These are phyloP conservation scores for Syzygium grande DNA, from an alignment of 345 rosid genomes.

Conservation along the genomic window DNA sequence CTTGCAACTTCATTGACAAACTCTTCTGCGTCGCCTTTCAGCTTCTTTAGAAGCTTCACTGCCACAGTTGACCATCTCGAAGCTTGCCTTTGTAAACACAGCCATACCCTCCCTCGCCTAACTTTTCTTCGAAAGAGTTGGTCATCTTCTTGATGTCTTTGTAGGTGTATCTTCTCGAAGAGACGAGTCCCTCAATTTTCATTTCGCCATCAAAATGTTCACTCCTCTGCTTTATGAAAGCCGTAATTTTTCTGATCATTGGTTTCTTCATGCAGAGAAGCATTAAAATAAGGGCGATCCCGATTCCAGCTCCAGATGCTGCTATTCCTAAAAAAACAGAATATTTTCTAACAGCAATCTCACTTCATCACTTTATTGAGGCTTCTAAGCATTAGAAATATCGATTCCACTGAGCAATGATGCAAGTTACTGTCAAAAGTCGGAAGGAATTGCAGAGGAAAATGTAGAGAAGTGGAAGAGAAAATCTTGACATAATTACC, in stretches of 20 bases:
- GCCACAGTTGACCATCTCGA: conserved; percentile 72
- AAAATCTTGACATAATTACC: background rate
- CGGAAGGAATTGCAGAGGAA: background rate
- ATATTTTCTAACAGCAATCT: background rate
- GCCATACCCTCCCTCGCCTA: conserved; percentile 36
- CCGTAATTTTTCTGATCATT: background rate
- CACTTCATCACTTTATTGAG: background rate
- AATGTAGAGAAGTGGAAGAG: background rate
- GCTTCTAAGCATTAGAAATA: background rate
- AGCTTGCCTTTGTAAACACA: conserved; percentile 41
- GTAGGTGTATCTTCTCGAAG: conserved; percentile 17
- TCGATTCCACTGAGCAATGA: background rate
- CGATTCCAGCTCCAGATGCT: background rate
- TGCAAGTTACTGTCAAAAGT: background rate
- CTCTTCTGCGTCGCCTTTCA: conserved; percentile 47
- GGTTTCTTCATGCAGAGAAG: background rate
- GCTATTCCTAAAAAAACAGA: background rate
- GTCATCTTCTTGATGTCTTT: conserved; percentile 20
- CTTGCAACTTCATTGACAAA: conserved; percentile 83
- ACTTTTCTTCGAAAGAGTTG: conserved; percentile 8
- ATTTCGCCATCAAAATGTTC: background rate
- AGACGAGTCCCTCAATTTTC: background rate
- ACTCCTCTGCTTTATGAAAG: background rate
- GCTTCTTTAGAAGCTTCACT: conserved; percentile 54
- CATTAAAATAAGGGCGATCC: background rate